Conservation (phyloP, 2,329 filamentous ascomycete genomes). For the Fusarium brevicatenulatum region DNA sequence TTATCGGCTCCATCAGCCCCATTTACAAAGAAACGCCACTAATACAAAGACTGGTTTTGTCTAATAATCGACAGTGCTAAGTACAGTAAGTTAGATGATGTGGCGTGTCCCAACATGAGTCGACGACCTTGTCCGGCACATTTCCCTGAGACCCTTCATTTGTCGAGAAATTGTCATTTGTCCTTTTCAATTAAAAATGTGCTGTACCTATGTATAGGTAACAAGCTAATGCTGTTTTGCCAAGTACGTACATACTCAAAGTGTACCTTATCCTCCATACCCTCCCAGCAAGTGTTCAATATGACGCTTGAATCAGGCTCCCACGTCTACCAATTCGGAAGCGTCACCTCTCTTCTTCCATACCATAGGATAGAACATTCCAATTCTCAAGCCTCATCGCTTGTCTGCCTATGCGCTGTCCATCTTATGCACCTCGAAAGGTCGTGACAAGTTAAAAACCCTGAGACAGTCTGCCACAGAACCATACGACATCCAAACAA, state of each 20-base stretch:
- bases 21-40: neutral
- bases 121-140: neutral
- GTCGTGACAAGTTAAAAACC: conserved; percentile 13
- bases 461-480: conserved; percentile 6
- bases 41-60: neutral
- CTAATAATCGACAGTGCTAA: conserved; percentile 9
- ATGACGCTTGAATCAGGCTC: neutral
- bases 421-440: conserved; percentile 15
- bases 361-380: conserved; percentile 1
- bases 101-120: conserved; percentile 14
- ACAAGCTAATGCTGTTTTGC: conserved; percentile 34
- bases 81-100: neutral
- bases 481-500: conserved; percentile 1
- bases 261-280: conserved; percentile 26
- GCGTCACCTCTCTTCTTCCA: conserved; percentile 3
- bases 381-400: neutral
- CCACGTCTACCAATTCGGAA: neutral
- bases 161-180: conserved; percentile 31
- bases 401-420: neutral
- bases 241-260: conserved; percentile 38
- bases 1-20: neutral
- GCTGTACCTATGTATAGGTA: conserved; percentile 30
- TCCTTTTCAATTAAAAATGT: conserved; percentile 35
- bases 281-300: neutral
- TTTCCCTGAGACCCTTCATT: conserved; percentile 17